phyloP scores from a whole-genome alignment of 768 basidiomycete species.

The Kwoniella dejecticola region DNA sequence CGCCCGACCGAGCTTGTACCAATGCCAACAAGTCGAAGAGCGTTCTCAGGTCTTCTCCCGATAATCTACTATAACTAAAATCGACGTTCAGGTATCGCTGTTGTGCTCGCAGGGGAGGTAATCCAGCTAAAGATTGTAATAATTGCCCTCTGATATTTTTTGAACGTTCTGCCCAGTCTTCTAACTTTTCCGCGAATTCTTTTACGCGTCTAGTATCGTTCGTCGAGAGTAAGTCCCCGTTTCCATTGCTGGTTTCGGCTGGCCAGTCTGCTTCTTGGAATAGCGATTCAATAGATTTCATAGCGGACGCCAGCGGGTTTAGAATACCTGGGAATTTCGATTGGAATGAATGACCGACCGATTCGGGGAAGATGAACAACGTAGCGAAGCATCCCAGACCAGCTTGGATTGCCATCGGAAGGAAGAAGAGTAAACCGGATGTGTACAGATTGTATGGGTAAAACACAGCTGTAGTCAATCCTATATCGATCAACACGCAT shows the following conservation, averaged over 20 bases:
- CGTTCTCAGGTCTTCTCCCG: conserved; percentile 41
- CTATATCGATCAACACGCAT: conserved; percentile 51
- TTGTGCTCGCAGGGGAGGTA: conserved; percentile 44
- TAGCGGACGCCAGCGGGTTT: conserved; percentile 30
- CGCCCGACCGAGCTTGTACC: conserved; percentile 46
- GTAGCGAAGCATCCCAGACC: conserved; percentile 41
- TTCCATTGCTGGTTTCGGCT: neutral
- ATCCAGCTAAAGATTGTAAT: conserved; percentile 34
- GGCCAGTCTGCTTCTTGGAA: conserved; percentile 25
- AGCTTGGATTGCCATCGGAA: conserved; percentile 51
- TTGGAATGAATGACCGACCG: conserved; percentile 43
- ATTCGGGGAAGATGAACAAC: conserved; percentile 50
- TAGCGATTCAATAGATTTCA: conserved; percentile 34
- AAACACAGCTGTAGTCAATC: conserved; percentile 40
- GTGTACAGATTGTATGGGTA: conserved; percentile 39
- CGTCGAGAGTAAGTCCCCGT: conserved; percentile 4
- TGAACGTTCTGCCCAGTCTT: conserved; percentile 40
- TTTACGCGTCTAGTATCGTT: conserved; percentile 10
- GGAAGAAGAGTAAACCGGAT: conserved; percentile 44
- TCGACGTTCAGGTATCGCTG: conserved; percentile 49
- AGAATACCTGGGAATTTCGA: conserved; percentile 41
- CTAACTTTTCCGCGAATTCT: conserved; percentile 15
- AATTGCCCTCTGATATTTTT: conserved; percentile 36
- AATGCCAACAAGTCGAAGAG: conserved; percentile 39
- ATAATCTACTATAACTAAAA: conserved; percentile 43